A percentile compares a stretch with the other conserved stretches of the same genome.
phyloP scores from a whole-genome alignment of 78 protist species.

The Dictyostelium capitatum region DNA sequence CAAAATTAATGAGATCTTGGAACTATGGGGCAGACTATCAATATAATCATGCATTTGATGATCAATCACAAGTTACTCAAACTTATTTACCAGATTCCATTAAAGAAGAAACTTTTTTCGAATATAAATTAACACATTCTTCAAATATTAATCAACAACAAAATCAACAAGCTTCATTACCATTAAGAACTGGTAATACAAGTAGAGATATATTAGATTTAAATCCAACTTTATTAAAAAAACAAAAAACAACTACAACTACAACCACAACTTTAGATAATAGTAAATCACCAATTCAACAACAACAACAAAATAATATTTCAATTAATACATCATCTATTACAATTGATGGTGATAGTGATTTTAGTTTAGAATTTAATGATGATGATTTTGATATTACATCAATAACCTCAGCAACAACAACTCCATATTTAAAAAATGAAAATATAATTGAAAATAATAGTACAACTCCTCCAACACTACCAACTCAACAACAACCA shows the following conservation, averaged over 20 bases:
- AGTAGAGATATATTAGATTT: background rate
- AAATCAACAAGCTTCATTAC: background rate
- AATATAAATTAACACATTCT: slow-evolving; percentile 48
- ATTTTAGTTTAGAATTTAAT: background rate
- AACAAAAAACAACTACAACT: background rate
- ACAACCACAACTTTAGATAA: background rate
- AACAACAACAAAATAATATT: background rate
- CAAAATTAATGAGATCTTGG: slow-evolving; percentile 56
- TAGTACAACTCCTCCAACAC: background rate
- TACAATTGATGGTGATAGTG: background rate
- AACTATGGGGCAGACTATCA: slow-evolving; percentile 85
- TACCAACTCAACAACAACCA: background rate
- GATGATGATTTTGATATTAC: background rate
- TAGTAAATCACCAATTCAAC: background rate
- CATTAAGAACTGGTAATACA: background rate
- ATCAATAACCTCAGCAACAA: background rate
- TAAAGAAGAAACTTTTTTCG: slow-evolving; percentile 35
- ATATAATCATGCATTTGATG: slow-evolving; percentile 80
- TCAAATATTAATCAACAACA: background rate
- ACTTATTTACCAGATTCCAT: slow-evolving; percentile 79
- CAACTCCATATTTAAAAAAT: background rate
- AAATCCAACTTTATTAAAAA: background rate
- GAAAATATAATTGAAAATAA: background rate
- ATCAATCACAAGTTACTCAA: slow-evolving; percentile 70
- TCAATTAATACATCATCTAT: background rate